Conservation (phyloP, 2,329 filamentous ascomycete genomes). For the Hymenoscyphus scutula region DNA sequence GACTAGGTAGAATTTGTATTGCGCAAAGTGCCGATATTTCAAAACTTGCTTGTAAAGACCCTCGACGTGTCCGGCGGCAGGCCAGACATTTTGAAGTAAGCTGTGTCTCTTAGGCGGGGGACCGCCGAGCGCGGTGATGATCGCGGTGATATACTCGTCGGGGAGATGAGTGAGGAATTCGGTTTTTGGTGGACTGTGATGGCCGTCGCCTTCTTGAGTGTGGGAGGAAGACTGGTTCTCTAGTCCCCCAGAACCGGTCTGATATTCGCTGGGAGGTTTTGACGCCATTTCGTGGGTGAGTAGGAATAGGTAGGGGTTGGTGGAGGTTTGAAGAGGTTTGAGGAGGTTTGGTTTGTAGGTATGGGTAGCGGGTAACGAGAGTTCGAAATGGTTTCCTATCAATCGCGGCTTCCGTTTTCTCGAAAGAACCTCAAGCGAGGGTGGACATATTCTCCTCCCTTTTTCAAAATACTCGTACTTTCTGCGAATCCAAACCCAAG, state of each 20-base stretch:
- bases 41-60: constrained; percentile 22
- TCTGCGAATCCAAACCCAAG: constrained; percentile 1
- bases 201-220: neutral
- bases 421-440: neutral
- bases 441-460: neutral
- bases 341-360: no score
- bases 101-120: neutral
- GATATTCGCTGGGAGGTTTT: neutral
- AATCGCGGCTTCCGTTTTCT: constrained; percentile 1
- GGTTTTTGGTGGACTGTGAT: neutral
- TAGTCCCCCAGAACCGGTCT: neutral
- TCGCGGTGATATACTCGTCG: neutral
- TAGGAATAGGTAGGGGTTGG: no score
- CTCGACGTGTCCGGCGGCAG: constrained; percentile 11
- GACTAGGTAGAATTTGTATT: constrained; percentile 21
- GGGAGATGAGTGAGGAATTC: constrained; percentile 11
- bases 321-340: no score
- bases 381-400: no score
- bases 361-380: no score
- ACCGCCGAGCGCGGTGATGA: constrained; percentile 4
- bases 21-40: constrained; percentile 10
- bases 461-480: neutral
- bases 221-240: neutral
- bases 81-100: constrained; percentile 8
- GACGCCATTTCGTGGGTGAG: neutral